Conservation (phyloP, 2,329 filamentous ascomycete genomes). For the Cordyceps pruinosa region DNA sequence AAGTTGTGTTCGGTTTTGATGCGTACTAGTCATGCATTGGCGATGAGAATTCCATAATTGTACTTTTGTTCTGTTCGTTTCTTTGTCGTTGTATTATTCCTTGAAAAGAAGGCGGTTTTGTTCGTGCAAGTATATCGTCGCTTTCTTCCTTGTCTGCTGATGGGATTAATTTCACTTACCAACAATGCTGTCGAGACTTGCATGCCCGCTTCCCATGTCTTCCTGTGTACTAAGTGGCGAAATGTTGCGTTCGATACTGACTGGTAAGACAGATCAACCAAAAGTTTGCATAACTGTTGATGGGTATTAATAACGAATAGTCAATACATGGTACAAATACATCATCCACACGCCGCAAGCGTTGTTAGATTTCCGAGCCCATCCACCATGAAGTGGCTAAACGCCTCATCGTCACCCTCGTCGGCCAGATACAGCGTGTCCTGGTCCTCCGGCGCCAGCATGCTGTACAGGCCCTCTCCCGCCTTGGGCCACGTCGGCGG, state of each 20-base stretch:
- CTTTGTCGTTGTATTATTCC: neutral
- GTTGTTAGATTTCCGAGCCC: slow-evolving; percentile 29
- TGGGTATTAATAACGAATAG: neutral
- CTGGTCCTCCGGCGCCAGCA: slow-evolving; percentile 30
- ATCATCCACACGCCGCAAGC: slow-evolving; percentile 22
- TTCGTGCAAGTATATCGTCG: slow-evolving; percentile 3
- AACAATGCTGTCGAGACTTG: neutral
- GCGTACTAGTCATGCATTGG: neutral
- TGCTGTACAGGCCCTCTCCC: slow-evolving; percentile 33
- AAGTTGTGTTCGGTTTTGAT: neutral
- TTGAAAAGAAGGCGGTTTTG: neutral
- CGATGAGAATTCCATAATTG: neutral
- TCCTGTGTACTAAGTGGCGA: neutral
- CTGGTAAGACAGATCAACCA: neutral
- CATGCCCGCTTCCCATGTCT: no score
- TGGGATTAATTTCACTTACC: neutral
- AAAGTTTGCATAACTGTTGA: neutral
- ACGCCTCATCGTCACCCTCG: slow-evolving; percentile 35
- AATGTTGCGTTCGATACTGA: neutral
- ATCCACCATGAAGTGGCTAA: slow-evolving; percentile 38
- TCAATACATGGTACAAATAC: neutral
- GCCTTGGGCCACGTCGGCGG: slow-evolving; percentile 35
- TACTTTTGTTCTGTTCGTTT: neutral
- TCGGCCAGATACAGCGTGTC: slow-evolving; percentile 31
- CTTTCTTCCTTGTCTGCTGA: neutral